Evolutionary conservation across 139 green algal genomes (phyloP), one percentile per base, ranked within the genome.

Genomic region (Ostreobium quekettii): DNA sequence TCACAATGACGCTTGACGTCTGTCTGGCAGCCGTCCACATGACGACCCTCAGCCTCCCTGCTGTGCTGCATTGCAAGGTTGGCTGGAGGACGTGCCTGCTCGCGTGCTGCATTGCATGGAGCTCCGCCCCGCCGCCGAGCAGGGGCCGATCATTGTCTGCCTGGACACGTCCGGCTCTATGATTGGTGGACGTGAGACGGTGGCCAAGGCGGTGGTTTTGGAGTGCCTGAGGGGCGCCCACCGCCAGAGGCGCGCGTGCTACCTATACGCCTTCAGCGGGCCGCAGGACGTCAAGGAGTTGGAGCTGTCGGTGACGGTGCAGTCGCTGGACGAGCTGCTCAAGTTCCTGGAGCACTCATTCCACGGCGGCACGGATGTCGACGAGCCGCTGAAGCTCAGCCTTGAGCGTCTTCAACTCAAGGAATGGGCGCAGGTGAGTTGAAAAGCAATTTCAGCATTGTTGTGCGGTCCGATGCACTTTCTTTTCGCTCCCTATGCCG

Each of bases 121-220:
- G 76, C 82, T 95, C 47, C 86, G 91, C 4, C 91, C 91, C 22
- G 86, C 90, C 6, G 89, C 87, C 4, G 90, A 96, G 74, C 76
- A 90, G 66, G 91, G 91, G 0, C 91, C 91, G 39, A 96, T 97
- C 80, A 93, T 97, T 53, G 71, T 93, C 48, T 97, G 91, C 72
- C 78, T 97, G 22, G 91, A 97, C 76, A 97, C 91, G 30, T 80
- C 57, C 36, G 82, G 78, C 46, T 82, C 72, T 11, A 90, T 90
- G 84, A 47, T 74, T 0, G 89, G 89, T 2, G 77, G 78, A 2
- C 78, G 90, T 0, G 90, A 95, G 76, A 85, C 77, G 5, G 90
- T 97, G 48, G 90, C 90, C 48, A 97, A 97, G 78, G 90, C 91
- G 8, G 74, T 96, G 19, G 87, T 87, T 2, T 82, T 97, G 36